Evolutionary conservation across 2,329 filamentous ascomycete species (phyloP), one percentile per base, ranked within the genome.

Genomic region (Fusarium metavorans): DNA sequence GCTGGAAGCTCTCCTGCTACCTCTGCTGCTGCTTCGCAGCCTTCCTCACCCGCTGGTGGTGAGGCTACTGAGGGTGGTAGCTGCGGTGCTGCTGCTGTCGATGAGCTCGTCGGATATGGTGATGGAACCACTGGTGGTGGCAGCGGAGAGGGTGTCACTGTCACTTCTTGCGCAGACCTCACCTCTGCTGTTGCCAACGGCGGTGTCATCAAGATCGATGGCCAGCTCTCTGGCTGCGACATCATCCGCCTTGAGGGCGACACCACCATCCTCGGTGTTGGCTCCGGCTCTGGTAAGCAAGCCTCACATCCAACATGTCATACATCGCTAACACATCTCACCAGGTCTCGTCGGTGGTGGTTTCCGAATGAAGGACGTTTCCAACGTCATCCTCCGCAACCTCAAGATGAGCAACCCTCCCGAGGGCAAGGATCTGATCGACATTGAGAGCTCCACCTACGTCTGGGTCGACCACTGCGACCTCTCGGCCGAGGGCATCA

Each of bases 401-500:
- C 75, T 89, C 25, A 84, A 83, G 67, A 83, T 89, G 72, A 86
- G 85, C 75, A 77, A 81, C 54, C 84, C 88, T 13, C 81, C 83
- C 5, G 76, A 81, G 14, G 82, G 83, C 60, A 87, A 84, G 64
- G 88, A 89, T 72, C 83, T 86, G 50, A 82, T 89, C 58, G 84
- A 80, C 7, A 75, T 81, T 16, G 80, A 89, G 76, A 72, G 69
- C 5, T 82, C 84, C 5, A 85, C 81, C 56, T 87, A 89, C 67
- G 78, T 87, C 74, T 91, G 89, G 89, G 83, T 91, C 48, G 89
- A 91, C 79, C 89, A 91, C 80, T 84, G 85, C 75, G 88, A 91
- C 65, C 83, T 91, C 34, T 89, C 86, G 0, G 63, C 75, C 1
- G 87, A 85, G 10, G 86, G 90, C 75, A 77, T 79, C 34, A 82